phyloP scores from a whole-genome alignment of 2,329 filamentous ascomycete genomes.

The Colletotrichum sublineola region DNA sequence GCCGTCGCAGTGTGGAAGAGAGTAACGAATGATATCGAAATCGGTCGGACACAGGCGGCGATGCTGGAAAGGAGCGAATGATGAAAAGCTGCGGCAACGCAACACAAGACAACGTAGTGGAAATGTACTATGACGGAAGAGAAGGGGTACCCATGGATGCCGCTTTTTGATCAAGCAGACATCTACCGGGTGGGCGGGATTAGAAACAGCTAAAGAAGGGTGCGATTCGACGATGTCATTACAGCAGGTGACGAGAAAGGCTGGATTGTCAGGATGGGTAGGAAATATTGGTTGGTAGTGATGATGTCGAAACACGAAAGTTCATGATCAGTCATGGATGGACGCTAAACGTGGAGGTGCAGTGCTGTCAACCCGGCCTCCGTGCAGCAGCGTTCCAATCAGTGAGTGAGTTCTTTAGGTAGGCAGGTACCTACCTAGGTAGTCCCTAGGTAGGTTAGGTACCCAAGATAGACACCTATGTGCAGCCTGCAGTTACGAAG shows the following conservation, averaged over 20 bases:
- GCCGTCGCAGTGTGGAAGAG: background rate
- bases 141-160: conserved; percentile 38
- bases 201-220: background rate
- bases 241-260: conserved; percentile 11
- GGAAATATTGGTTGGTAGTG: background rate
- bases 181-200: conserved; percentile 26
- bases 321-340: conserved; percentile 30
- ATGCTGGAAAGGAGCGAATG: conserved; percentile 29
- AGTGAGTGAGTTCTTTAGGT: conserved; percentile 1
- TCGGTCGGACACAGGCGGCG: conserved; percentile 4
- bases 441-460: too few species aligned
- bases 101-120: conserved; percentile 25
- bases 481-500: background rate
- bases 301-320: conserved; percentile 24
- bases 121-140: conserved; percentile 36
- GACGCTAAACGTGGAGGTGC: conserved; percentile 10
- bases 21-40: conserved; percentile 20
- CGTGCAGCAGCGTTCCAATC: conserved; percentile 8
- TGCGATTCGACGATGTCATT: conserved; percentile 15
- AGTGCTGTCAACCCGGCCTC: conserved; percentile 5
- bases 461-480: too few species aligned
- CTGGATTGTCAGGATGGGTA: background rate
- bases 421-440: too few species aligned
- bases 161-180: conserved; percentile 28
- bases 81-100: conserved; percentile 18